Evolutionary conservation across 257 asterid genomes (phyloP), one percentile per base, ranked within the genome.

Genomic region (Nicotiana sylvestris): DNA sequence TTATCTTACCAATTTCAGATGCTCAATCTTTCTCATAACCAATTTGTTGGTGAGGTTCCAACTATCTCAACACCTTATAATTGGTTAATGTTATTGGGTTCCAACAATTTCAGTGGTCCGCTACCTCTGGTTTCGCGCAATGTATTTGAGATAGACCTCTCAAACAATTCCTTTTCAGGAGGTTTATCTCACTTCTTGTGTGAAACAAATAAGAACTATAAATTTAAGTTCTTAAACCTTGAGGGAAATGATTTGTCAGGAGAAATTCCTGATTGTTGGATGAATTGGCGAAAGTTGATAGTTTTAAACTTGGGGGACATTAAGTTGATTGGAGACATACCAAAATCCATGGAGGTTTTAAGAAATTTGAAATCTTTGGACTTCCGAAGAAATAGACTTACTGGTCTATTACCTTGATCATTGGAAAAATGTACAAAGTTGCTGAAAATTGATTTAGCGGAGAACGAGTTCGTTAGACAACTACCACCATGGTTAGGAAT

Each of bases 401-500:
- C 82, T 0, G 88, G 84, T 3, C 30, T 21, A 21, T 57, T 83
- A 6, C 46, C 46, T 39, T 39, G 9, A 39, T 39, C 46, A 39
- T 39, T 39, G 9, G 46, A 2, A 6, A 39, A 1, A 2, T 39
- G 46, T 39, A 39, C 9, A 7, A 8, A 8, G 9, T 39, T 39
- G 46, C 46, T 39, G 46, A 39, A 39, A 39, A 6, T 39, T 6
- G 46, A 39, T 39, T 39, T 39, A 39, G 46, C 46, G 1, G 9
- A 39, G 16, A 89, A 89, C n/a, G 35, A 79, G 21, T 62, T 89
- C 21, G 61, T 56, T 3, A 86, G 89, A 9, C n/a, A 35, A 5
- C n/a, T 89, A 49, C 90, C 88, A 6, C 18, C 72, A 33, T 83
- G 87, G 87, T 49, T 87, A 0, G 90, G 88, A 9, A 37, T 56